Evolutionary conservation across 495 filamentous ascomycete genomes (phyloP), one percentile per base, ranked within the genome.

Genomic region (Jackrogersella multiformis): DNA sequence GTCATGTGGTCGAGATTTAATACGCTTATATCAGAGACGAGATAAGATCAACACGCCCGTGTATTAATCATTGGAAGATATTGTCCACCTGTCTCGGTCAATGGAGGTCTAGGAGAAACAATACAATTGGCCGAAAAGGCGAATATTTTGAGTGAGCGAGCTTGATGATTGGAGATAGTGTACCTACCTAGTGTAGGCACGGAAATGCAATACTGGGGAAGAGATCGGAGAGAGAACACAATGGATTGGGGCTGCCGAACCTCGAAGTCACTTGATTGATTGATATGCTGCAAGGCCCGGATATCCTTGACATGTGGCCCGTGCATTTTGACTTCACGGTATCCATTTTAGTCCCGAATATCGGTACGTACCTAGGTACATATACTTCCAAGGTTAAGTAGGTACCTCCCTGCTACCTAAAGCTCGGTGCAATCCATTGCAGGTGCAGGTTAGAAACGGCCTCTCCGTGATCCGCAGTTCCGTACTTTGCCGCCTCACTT

Each of bases 391-490:
- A 21, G 41, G n/a, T n/a, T n/a, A n/a, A n/a, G n/a, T n/a, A n/a
- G n/a, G n/a, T n/a, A 13, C 12, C 13, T 9, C 30, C 20, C 28
- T 4, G 21, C 46, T 56, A 42, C 16, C 36, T 48, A 48, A 54
- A 52, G 56, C 38, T 60, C 45, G 34, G 16, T 20, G 26, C 12
- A 32, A 26, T 24, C 15, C 21, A 20, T 45, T 46, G 42, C 21
- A 46, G 23, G 21, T 21, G 56, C 51, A 64, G 72, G 72, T 45
- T 72, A 72, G 53, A 57, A 65, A 64, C 72, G 72, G 72, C 66
- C 69, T 74, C 69, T 64, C 69, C 66, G 69, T 66, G 57, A 63
- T 66, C 63, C 58, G 51, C 54, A 67, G 38, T 45, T 66, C 63
- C 58, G 51, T 45, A 67, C 39, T 45, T 72, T 69, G 66, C 57